Percentiles rank a stretch among this genome's conserved stretches.
Evolutionary conservation across 805 yeast genomes (phyloP).

Genomic region (Monosporozyma aquatica): DNA sequence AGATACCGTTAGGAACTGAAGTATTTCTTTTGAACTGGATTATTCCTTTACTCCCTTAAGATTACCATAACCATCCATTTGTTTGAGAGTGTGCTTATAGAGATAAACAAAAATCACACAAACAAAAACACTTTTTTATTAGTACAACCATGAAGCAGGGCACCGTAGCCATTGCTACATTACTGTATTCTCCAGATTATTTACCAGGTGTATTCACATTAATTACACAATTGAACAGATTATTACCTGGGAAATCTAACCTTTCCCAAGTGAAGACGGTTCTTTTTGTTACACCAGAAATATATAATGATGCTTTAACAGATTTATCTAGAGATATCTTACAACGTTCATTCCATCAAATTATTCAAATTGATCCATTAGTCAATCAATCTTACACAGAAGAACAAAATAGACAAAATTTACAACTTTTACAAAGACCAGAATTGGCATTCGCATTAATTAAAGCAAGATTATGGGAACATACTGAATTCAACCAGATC

Average conservation of each 20-base stretch:
- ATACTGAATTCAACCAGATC: constrained; percentile 36
- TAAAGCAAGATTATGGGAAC: constrained; percentile 42
- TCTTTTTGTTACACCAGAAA: constrained; percentile 16
- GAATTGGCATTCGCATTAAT: constrained; percentile 44
- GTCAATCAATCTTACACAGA: constrained; percentile 14
- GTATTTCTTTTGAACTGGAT: no score
- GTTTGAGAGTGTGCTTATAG: no score
- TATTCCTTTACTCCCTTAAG: no score
- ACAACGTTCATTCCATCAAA: constrained; percentile 18
- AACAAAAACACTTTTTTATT: no score
- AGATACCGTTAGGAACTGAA: no score
- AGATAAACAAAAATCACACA: no score
- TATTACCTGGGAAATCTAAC: constrained; percentile 7
- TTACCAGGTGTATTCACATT: constrained; percentile 50
- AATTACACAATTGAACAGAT: constrained; percentile 32
- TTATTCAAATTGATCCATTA: constrained; percentile 23
- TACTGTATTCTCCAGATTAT: constrained; percentile 43
- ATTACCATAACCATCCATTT: no score
- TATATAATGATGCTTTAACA: constrained; percentile 14
- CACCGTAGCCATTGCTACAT: constrained; percentile 24
- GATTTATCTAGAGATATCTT: constrained; percentile 14
- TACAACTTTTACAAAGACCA: constrained; percentile 37
- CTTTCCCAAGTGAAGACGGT: constrained; percentile 7
- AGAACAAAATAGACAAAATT: constrained; percentile 19
- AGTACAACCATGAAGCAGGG: constrained; percentile 2